Evolutionary conservation across 441 rosid genomes (phyloP), one percentile per base, ranked within the genome.

Genomic region (Omphalea diandra): DNA sequence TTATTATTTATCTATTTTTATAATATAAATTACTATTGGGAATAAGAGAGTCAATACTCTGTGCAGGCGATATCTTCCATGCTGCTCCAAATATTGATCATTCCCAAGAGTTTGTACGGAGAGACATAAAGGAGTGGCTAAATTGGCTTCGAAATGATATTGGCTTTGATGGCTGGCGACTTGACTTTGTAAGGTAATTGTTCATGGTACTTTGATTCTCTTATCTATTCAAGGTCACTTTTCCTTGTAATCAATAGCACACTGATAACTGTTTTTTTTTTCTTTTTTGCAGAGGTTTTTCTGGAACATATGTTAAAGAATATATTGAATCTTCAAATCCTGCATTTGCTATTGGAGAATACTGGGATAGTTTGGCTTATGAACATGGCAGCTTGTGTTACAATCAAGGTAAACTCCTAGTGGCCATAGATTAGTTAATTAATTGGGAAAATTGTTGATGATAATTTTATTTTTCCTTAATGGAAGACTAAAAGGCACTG

Each of bases 301-400:
- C 84, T 60, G 88, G 84, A 26, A 74, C 84, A 57, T 82, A 73
- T 73, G 82, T 82, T 53, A 80, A 82, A 75, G 88, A 84, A 78
- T 84, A 82, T 68, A 79, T 84, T 31, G 86, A 84, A 71, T 63
- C 80, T 58, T 82, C 86, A 64, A 73, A 82, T 73, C 86, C 84
- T 57, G 84, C 86, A 52, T 84, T 84, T 75, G 76, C 86, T 35
- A 82, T 84, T 60, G 88, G 88, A 60, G 86, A 84, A 80, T 82
- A 84, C 66, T 84, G 88, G 86, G 86, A 84, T 72, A 80, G 84
- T 71, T 73, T 82, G 71, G 79, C 80, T 31, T 84, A 84, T 66
- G 86, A 84, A 65, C 75, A 82, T n/a, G 83, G 83, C 36, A 76
- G 80, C 73, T 67, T 82, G 78, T 80, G 84, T 66, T 84, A 84